Percentiles rank a stretch among this genome's conserved stretches.
These are phyloP conservation scores for Dinochytrium kinnereticum DNA, from an alignment of 371 early-diverging fungal species.

Conservation along the genomic window DNA sequence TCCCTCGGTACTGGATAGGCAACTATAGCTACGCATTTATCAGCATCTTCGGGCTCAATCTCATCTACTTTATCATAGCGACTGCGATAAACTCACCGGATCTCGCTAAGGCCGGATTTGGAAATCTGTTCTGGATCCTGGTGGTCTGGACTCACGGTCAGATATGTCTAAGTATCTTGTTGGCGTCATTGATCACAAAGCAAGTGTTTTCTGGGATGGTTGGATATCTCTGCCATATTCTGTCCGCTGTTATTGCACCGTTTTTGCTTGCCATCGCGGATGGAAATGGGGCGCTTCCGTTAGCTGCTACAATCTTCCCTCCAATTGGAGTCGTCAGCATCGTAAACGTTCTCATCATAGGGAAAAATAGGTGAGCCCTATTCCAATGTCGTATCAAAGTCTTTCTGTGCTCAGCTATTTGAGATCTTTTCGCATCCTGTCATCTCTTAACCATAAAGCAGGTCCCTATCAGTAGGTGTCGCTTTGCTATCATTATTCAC, in stretches of 20 bases:
- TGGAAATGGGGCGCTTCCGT: conserved; percentile 8
- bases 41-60: conserved; percentile 23
- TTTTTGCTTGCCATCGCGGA: conserved; percentile 29
- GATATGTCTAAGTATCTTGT: conserved; percentile 31
- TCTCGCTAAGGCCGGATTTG: conserved; percentile 7
- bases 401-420: neutral
- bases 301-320: neutral
- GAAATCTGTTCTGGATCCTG: conserved; percentile 13
- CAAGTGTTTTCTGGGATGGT: conserved; percentile 24
- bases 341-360: conserved; percentile 13
- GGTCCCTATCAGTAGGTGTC: neutral
- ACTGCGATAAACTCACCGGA: neutral
- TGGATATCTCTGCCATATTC: conserved; percentile 26
- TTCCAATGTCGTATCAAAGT: neutral
- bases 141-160: conserved; percentile 37
- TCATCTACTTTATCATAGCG: conserved; percentile 22
- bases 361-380: neutral
- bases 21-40: conserved; percentile 34
- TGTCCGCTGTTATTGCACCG: conserved; percentile 26
- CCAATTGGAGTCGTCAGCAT: conserved; percentile 25
- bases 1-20: conserved; percentile 35
- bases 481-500: neutral
- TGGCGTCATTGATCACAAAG: conserved; percentile 28
- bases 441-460: neutral
- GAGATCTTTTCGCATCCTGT: neutral